phyloP scores from a whole-genome alignment of 495 filamentous ascomycete species.

The Parathielavia hyrcaniae region DNA sequence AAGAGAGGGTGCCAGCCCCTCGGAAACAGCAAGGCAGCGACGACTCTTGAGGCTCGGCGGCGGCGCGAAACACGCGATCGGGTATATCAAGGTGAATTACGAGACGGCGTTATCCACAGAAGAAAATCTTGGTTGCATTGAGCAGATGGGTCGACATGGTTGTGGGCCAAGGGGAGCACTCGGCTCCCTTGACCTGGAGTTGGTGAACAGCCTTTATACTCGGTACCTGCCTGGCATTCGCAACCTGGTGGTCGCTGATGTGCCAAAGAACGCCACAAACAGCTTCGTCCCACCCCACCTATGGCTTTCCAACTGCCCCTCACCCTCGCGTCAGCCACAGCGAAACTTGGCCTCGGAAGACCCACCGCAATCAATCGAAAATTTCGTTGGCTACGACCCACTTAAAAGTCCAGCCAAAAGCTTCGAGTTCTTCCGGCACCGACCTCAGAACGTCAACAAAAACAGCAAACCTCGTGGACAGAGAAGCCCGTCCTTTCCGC shows the following conservation, averaged over 20 bases:
- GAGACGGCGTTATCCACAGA: background rate
- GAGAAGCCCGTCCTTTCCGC: slow-evolving; percentile 1
- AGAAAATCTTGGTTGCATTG: slow-evolving; percentile 1
- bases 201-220: slow-evolving; percentile 25
- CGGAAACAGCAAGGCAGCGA: background rate
- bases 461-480: slow-evolving; percentile 9
- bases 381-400: slow-evolving; percentile 1
- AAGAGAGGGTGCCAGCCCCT: slow-evolving; percentile 2
- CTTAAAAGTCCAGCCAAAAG: background rate
- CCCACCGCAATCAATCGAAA: background rate
- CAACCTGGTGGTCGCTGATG: background rate
- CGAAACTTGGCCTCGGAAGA: background rate
- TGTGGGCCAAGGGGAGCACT: slow-evolving; percentile 8
- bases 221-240: slow-evolving; percentile 8
- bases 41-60: background rate
- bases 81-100: background rate
- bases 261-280: background rate
- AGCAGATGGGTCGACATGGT: slow-evolving; percentile 12
- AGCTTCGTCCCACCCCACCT: slow-evolving; percentile 1
- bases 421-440: slow-evolving; percentile 18
- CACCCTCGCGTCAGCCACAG: slow-evolving; percentile 6
- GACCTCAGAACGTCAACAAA: slow-evolving; percentile 6
- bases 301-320: slow-evolving; percentile 6
- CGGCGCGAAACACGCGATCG: background rate
- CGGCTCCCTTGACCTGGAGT: slow-evolving; percentile 16